Percentiles rank a stretch among this genome's conserved stretches.
Conservation (phyloP, 176 grass and related monocot species). For the Dactylis glomerata region DNA sequence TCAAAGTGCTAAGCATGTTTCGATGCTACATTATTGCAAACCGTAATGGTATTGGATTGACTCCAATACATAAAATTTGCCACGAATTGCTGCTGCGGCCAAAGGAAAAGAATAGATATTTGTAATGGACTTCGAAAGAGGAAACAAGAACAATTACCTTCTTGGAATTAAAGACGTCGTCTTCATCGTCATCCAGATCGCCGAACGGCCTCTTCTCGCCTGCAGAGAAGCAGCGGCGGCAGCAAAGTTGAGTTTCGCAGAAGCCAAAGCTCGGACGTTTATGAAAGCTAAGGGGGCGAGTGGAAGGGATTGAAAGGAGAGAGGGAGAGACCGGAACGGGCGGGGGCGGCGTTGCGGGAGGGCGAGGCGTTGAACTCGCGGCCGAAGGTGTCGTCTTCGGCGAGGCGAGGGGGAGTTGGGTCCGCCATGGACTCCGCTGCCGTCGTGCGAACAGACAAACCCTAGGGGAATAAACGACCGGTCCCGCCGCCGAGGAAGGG, state of each 20-base stretch:
- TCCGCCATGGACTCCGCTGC: constrained; percentile 3
- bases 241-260: neutral
- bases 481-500: neutral
- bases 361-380: constrained; percentile 30
- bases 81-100: neutral
- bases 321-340: constrained; percentile 2
- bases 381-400: constrained; percentile 25
- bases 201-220: constrained; percentile 71
- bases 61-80: neutral
- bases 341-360: constrained; percentile 8
- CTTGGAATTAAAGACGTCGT: constrained; percentile 75
- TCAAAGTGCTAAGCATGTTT: neutral
- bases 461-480: neutral
- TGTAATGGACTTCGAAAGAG: neutral
- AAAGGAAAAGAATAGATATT: neutral
- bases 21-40: neutral
- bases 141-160: constrained; percentile 44
- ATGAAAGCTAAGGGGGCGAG: neutral
- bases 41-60: neutral
- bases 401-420: constrained; percentile 16
- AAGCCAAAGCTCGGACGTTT: neutral
- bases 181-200: constrained; percentile 86
- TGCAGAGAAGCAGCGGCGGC: constrained; percentile 17
- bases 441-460: neutral
- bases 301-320: neutral